phyloP scores from a whole-genome alignment of 2,329 filamentous ascomycete genomes.

The Ambrosiella beaveri region DNA sequence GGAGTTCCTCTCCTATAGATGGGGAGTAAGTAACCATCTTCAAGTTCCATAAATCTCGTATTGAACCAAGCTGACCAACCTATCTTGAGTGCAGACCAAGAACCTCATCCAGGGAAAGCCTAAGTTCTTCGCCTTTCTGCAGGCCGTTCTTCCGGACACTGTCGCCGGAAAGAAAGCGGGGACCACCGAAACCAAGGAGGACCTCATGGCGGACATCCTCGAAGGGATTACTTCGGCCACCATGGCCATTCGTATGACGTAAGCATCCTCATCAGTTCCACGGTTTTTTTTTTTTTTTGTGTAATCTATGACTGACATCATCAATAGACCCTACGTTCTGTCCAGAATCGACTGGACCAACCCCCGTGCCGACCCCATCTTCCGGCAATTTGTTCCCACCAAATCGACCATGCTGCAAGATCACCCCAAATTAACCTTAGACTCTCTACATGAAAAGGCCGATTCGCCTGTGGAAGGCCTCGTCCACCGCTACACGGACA shows the following conservation, averaged over 20 bases:
- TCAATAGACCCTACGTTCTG: constrained; percentile 35
- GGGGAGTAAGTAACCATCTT: constrained; percentile 30
- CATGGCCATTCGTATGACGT: constrained; percentile 43
- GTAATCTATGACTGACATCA: background rate
- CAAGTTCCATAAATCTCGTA: background rate
- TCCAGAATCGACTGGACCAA: constrained; percentile 41
- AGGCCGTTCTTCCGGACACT: constrained; percentile 29
- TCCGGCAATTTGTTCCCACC: constrained; percentile 42
- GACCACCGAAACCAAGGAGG: constrained; percentile 21
- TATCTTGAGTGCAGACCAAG: constrained; percentile 21
- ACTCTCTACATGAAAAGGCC: constrained; percentile 39
- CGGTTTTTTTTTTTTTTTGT: background rate
- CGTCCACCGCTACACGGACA: constrained; percentile 47
- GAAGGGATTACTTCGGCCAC: constrained; percentile 35
- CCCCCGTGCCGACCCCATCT: constrained; percentile 40
- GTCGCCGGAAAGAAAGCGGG: constrained; percentile 25
- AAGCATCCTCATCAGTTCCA: constrained; percentile 13
- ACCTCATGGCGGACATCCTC: constrained; percentile 37
- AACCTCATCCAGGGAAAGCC: constrained; percentile 32
- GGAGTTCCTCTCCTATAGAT: constrained; percentile 35
- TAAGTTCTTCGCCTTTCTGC: constrained; percentile 32
- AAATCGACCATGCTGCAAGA: constrained; percentile 34
- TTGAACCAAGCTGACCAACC: background rate
- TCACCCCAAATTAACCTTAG: constrained; percentile 35
- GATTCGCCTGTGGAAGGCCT: constrained; percentile 40